phyloP scores from a whole-genome alignment of 2,329 filamentous ascomycete species.

The Tolypocladium capitatum region DNA sequence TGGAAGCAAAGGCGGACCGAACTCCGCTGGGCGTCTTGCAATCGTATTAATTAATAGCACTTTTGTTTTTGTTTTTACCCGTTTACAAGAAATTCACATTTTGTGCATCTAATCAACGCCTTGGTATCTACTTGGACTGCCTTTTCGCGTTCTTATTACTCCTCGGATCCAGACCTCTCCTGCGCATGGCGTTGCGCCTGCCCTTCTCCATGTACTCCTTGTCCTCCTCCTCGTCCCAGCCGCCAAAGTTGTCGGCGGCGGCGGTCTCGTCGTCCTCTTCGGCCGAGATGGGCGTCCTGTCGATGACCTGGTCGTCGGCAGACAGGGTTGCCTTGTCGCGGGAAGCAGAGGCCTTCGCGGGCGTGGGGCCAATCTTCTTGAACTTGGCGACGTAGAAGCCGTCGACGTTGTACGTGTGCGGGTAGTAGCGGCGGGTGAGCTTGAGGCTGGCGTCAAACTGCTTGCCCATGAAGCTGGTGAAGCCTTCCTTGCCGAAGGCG shows the following conservation, averaged over 20 bases:
- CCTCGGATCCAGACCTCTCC: slow-evolving; percentile 61
- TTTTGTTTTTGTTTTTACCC: not conserved
- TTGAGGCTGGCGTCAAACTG: slow-evolving; percentile 77
- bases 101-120: not conserved
- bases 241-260: slow-evolving; percentile 48
- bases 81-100: not conserved
- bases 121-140: slow-evolving; percentile 6
- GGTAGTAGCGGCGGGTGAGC: slow-evolving; percentile 75
- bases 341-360: slow-evolving; percentile 31
- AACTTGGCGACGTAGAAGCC: slow-evolving; percentile 98
- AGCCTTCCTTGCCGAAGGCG: slow-evolving; percentile 82
- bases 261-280: slow-evolving; percentile 32
- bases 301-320: slow-evolving; percentile 34
- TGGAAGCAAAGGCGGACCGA: not conserved
- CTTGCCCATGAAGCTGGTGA: slow-evolving; percentile 84
- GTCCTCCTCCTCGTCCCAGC: slow-evolving; percentile 64
- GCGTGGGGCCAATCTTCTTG: slow-evolving; percentile 76
- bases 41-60: not conserved
- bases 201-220: slow-evolving; percentile 57
- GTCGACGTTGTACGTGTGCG: slow-evolving; percentile 87
- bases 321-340: slow-evolving; percentile 18
- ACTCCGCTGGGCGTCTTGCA: not conserved
- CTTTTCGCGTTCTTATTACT: slow-evolving; percentile 25
- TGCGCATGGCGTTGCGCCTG: slow-evolving; percentile 60
- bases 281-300: slow-evolving; percentile 53